Base-by-base conservation (phyloP, 2,329 filamentous ascomycete genomes). In the Alternaria angustiovoidea region DNA sequence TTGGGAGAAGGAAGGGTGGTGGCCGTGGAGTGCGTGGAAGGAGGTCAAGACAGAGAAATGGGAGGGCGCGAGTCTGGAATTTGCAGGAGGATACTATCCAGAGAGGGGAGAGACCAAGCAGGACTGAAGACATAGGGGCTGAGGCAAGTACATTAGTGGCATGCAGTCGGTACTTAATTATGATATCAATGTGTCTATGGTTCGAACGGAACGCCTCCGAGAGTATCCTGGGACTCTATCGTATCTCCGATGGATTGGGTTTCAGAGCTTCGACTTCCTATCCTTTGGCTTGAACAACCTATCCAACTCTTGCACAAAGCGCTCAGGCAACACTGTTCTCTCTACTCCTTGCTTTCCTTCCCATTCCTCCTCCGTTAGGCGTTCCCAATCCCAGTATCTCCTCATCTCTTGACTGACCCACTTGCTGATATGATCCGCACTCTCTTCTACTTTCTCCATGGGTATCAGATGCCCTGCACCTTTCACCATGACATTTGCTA, bases 391-490 rank as follows among this genome's bases (percentile, higher is more conserved):
- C 65, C 75, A 64, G 70, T 78, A 84, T 56, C 80, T 66, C 38
- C 60, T 67, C 70, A 79, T 71, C 57, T 77, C 74, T 64, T 73
- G 75, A 16, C 68, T 67, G 16, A 81, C 61, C 81, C 82, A 84
- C 16, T 66, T 71, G 14, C 69, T 72, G 39, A 71, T 59, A 61
- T 78, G 75, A n/a, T 85, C 81, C 1, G 92, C 94, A 63, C 89
- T 91, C 70, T 87, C 82, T 2, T 71, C 81, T 0, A 91, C 91
- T 39, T 86, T 85, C 78, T 97, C 93, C 87, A 97, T 91, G 0
- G 94, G 90, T 28, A 97, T 87, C 42, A 97, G 78, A 77, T 98
- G 94, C 0, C 94, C 93, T 6, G 85, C 83, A 0, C 85, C 85
- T 28, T 89, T 80, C 7, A 95, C 78, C 16, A 87, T 81, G 5